Base-by-base conservation (phyloP, 2,329 filamentous ascomycete genomes). In the Claviceps sp. region DNA sequence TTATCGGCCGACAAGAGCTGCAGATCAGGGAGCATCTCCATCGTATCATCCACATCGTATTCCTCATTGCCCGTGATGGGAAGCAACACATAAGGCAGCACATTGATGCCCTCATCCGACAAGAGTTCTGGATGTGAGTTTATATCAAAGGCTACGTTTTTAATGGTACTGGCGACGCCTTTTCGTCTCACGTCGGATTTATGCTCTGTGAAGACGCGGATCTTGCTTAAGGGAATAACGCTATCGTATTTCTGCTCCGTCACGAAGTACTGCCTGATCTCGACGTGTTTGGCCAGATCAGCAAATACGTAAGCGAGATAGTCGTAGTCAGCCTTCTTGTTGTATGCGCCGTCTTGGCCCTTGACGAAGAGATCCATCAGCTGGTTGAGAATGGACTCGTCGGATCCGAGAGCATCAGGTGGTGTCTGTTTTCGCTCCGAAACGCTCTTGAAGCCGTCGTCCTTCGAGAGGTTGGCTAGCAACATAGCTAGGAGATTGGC, bases 351-450 rank as follows among this genome's bases (percentile, higher is more conserved):
- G 55, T 86, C 83, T 22, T 87, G 83, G 20, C 91, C 91, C 71
- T 93, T 94, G 64, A 97, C 93, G 64, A 98, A 98, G 60, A 94
- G 84, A 66, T 97, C 93, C 66, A 98, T 81, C 34, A 98, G 73
- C 68, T 97, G 93, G 66, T 96, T 89, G 60, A 97, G 79, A 4
- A 88, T 83, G 54, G 80, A 75, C 38, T 83, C 77, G 42, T 88
- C 87, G 1, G 81, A 85, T 5, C 80, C 82, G 6, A 95, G 77
- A n/a, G 75, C 74, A 52, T 82, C 78, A 2, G 89, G 85, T 0
- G 84, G 67, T 6, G 77, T 71, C 56, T 89, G 84, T 61, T 84
- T 85, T 52, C 85, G 73, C 4, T 75, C 73, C 11, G 91, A 68
- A 4, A 96, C 72, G 44, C 76, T 76, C 57, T 85, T 84, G 52